phyloP scores from a whole-genome alignment of 768 basidiomycete species.

The Tulasnella sp. region DNA sequence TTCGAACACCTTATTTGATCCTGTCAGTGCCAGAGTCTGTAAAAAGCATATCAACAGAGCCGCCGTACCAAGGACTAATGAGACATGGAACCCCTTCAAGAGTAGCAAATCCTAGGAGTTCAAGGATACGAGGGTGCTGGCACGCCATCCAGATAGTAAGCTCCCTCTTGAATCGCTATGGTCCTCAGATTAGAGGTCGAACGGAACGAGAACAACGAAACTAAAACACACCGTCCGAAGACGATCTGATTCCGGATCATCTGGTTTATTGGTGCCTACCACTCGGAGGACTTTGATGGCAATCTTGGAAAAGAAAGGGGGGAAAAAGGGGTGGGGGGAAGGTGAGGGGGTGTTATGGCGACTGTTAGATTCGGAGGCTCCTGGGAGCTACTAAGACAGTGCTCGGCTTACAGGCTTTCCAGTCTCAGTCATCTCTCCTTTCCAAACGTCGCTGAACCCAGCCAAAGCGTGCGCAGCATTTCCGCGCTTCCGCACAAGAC shows the following conservation, averaged over 20 bases:
- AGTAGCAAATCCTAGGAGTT: conserved; percentile 1
- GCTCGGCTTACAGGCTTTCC: neutral
- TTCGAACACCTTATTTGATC: neutral
- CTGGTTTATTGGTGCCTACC: neutral
- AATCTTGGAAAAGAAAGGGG: neutral
- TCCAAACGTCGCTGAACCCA: neutral
- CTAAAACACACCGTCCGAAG: neutral
- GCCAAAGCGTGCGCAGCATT: neutral
- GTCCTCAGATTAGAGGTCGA: neutral
- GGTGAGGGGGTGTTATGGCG: no score
- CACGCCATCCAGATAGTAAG: neutral
- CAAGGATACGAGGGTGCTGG: neutral
- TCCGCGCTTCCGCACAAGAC: neutral
- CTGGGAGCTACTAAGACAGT: neutral
- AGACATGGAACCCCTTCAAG: neutral
- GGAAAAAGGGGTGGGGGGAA: no score
- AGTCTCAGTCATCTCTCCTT: neutral
- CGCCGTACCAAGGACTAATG: neutral
- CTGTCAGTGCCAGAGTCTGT: no score
- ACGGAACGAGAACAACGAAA: neutral
- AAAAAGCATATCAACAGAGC: no score
- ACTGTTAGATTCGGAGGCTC: neutral
- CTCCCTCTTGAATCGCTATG: conserved; percentile 3
- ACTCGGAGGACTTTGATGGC: conserved; percentile 13
- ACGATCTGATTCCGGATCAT: neutral